Conservation (phyloP, 2,329 filamentous ascomycete species). For the Microsporum ferrugineum region DNA sequence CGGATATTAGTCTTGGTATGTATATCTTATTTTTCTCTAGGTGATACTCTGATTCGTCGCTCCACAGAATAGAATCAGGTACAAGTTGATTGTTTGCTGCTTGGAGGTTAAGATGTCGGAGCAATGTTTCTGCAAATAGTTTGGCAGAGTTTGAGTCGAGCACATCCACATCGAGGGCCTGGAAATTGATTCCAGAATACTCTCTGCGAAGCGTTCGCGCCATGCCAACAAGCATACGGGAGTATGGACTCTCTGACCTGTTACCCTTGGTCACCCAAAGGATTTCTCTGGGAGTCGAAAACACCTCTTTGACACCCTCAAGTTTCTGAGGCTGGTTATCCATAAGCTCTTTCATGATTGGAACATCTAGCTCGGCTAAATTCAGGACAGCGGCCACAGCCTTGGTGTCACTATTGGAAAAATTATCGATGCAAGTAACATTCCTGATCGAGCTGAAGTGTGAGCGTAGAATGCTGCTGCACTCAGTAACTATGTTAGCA, state of each 20-base stretch:
- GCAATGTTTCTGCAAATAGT: not conserved
- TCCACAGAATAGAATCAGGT: not conserved
- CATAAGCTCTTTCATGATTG: conserved; percentile 1
- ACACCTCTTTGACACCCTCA: not conserved
- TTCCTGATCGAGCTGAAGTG: not conserved
- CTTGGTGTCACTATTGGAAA: not conserved
- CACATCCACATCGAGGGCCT: not conserved
- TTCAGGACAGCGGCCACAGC: not conserved
- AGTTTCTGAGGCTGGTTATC: not conserved
- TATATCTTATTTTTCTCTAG: not conserved
- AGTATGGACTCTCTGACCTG: not conserved
- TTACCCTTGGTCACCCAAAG: not conserved
- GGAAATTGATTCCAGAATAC: not conserved
- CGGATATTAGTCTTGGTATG: not conserved
- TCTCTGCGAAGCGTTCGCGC: not conserved
- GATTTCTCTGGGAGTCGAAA: not conserved
- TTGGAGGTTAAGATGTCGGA: not conserved
- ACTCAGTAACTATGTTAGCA: not conserved
- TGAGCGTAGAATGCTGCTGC: not conserved
- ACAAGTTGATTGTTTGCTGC: not conserved
- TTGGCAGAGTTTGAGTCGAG: not conserved
- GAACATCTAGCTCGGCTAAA: not conserved
- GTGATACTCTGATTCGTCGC: not conserved
- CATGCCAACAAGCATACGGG: not conserved
- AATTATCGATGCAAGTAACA: not conserved